A percentile compares a stretch with the other conserved stretches of the same genome.
Conservation (phyloP, 2,329 filamentous ascomycete species). For the Tolypocladium capitatum region DNA sequence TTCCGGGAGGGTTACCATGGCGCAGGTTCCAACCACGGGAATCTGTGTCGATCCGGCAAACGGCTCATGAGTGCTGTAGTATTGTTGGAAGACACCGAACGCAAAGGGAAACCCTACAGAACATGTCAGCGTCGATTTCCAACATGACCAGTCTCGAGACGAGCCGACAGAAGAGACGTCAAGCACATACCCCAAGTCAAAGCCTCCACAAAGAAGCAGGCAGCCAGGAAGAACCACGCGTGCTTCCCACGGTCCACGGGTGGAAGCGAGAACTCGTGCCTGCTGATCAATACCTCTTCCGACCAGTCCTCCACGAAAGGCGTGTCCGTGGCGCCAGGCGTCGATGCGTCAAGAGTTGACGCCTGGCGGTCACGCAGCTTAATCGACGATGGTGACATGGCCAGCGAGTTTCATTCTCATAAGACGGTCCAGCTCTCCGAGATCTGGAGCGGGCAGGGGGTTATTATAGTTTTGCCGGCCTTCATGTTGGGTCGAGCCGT, state of each 20-base stretch:
- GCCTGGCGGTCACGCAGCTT: neutral
- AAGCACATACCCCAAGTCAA: constrained; percentile 18
- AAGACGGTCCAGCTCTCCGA: neutral
- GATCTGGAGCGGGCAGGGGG: neutral
- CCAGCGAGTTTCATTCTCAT: no score
- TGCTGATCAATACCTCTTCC: neutral
- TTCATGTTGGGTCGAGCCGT: neutral
- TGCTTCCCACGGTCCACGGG: constrained; percentile 19
- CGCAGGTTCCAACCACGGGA: constrained; percentile 50
- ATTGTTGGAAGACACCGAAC: constrained; percentile 59
- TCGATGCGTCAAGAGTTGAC: neutral
- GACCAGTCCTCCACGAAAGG: neutral
- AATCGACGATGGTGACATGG: neutral
- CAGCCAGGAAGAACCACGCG: constrained; percentile 20
- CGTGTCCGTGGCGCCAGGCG: neutral
- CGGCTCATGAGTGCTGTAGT: constrained; percentile 46
- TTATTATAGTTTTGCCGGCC: neutral
- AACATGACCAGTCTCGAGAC: neutral
- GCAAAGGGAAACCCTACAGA: constrained; percentile 50
- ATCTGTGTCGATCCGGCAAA: constrained; percentile 43
- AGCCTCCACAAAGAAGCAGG: constrained; percentile 18
- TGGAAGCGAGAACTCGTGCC: constrained; percentile 11
- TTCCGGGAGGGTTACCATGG: constrained; percentile 28
- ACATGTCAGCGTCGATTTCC: constrained; percentile 14
- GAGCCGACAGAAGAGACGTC: neutral